Evolutionary conservation across 2,329 filamentous ascomycete genomes (phyloP).

Genomic region (Madurella mycetomatis): DNA sequence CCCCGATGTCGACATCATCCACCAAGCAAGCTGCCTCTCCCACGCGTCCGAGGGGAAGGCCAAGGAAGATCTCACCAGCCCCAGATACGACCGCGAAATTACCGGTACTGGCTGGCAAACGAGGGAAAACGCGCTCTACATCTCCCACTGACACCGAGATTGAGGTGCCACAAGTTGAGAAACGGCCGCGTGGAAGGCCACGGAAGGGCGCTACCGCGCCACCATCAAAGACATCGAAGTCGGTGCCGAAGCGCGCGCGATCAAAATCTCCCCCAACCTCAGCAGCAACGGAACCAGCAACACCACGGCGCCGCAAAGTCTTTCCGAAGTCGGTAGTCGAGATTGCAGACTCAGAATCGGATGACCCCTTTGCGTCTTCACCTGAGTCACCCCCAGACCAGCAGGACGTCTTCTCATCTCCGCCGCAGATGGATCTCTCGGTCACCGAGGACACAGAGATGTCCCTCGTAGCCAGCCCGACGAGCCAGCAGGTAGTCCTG

Average conservation of each 20-base stretch:
- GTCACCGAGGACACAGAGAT: slow-evolving; percentile 44
- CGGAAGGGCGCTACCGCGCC: slow-evolving; percentile 24
- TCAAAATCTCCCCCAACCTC: background rate
- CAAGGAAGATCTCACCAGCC: slow-evolving; percentile 29
- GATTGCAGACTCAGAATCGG: slow-evolving; percentile 49
- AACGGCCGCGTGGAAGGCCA: slow-evolving; percentile 26
- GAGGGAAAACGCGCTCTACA: background rate
- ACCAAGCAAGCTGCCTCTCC: slow-evolving; percentile 7
- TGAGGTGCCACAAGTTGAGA: slow-evolving; percentile 9
- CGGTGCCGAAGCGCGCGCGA: slow-evolving; percentile 4
- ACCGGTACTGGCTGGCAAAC: background rate
- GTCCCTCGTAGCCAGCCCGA: slow-evolving; percentile 36
- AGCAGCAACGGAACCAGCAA: slow-evolving; percentile 22
- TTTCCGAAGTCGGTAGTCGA: slow-evolving; percentile 35
- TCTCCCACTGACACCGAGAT: background rate
- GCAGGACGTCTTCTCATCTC: slow-evolving; percentile 39
- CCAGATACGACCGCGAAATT: background rate
- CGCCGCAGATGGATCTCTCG: slow-evolving; percentile 39
- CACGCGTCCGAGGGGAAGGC: slow-evolving; percentile 29
- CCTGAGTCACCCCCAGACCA: slow-evolving; percentile 32
- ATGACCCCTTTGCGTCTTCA: slow-evolving; percentile 35
- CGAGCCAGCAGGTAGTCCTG: slow-evolving; percentile 40
- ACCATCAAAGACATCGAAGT: slow-evolving; percentile 4
- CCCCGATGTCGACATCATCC: slow-evolving; percentile 20
- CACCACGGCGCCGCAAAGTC: slow-evolving; percentile 26